Conservation (phyloP, 371 early-diverging fungal species). For the Mortierella sp. region DNA sequence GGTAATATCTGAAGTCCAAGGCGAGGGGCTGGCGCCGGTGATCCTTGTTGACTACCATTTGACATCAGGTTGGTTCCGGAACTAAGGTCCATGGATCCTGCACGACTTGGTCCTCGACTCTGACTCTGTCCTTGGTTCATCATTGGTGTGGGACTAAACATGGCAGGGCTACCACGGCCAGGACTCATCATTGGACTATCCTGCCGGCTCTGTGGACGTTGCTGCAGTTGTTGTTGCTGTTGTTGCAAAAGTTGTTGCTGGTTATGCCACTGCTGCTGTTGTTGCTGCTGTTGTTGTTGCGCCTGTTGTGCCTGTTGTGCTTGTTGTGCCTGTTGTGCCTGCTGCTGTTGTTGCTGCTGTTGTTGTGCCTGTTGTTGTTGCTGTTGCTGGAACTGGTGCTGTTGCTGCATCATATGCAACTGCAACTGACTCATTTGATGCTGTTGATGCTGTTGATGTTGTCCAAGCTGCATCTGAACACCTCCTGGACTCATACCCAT, state of each 20-base stretch:
- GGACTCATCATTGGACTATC: conserved; percentile 57
- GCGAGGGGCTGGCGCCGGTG: conserved; percentile 28
- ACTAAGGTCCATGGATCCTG: conserved; percentile 48
- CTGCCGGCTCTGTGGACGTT: conserved; percentile 36
- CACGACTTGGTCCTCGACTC: conserved; percentile 30
- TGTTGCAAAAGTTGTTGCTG: conserved; percentile 18
- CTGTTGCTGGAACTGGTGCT: conserved; percentile 17
- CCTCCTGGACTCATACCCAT: conserved; percentile 38
- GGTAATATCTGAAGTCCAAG: conserved; percentile 27
- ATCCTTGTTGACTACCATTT: conserved; percentile 33
- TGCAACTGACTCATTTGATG: conserved; percentile 37
- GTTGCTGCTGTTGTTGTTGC: conserved; percentile 38
- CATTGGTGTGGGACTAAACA: conserved; percentile 47
- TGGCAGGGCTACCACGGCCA: conserved; percentile 41
- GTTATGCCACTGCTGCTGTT: conserved; percentile 34
- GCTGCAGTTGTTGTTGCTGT: conserved; percentile 30
- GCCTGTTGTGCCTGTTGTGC: conserved; percentile 15
- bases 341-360: conserved; percentile 13
- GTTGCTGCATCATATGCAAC: conserved; percentile 37
- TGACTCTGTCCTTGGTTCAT: conserved; percentile 8
- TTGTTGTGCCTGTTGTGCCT: background rate
- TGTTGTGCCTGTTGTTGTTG: conserved; percentile 1
- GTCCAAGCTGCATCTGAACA: conserved; percentile 51
- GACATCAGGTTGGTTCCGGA: conserved; percentile 16
- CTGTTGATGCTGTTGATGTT: conserved; percentile 35